Conservation (phyloP, 2,329 filamentous ascomycete species). For the Gyromitra esculenta region DNA sequence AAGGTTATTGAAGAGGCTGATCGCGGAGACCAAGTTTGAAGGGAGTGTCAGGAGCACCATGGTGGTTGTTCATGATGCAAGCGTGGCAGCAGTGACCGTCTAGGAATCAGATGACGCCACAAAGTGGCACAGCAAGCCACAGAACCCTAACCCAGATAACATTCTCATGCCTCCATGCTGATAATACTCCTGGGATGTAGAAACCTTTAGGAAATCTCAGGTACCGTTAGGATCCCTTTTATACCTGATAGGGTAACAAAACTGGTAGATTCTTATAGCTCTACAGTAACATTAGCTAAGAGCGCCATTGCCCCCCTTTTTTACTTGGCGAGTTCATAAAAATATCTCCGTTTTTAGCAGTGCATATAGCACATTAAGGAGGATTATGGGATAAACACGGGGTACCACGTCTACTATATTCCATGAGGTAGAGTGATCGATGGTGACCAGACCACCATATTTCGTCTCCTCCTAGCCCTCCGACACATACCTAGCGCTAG, state of each 20-base stretch:
- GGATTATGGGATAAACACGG: background rate
- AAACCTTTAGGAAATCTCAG: too few species aligned
- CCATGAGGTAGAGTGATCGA: background rate
- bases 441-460: background rate
- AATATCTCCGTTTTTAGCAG: too few species aligned
- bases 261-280: too few species aligned
- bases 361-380: background rate
- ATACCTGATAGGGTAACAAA: too few species aligned
- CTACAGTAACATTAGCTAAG: too few species aligned
- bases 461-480: too few species aligned
- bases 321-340: too few species aligned
- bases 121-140: conserved; percentile 14
- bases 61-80: conserved; percentile 21
- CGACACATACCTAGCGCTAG: background rate
- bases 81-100: conserved; percentile 21
- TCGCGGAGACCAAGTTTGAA: conserved; percentile 35
- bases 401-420: background rate
- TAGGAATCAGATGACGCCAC: background rate
- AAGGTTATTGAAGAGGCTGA: conserved; percentile 46
- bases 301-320: too few species aligned
- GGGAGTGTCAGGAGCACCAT: conserved; percentile 49
- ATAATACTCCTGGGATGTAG: too few species aligned
- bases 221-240: too few species aligned
- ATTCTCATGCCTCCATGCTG: background rate
- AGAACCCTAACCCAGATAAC: background rate